Evolutionary conservation across 495 filamentous ascomycete genomes (phyloP).

Genomic region (Trichoderma gamsii): DNA sequence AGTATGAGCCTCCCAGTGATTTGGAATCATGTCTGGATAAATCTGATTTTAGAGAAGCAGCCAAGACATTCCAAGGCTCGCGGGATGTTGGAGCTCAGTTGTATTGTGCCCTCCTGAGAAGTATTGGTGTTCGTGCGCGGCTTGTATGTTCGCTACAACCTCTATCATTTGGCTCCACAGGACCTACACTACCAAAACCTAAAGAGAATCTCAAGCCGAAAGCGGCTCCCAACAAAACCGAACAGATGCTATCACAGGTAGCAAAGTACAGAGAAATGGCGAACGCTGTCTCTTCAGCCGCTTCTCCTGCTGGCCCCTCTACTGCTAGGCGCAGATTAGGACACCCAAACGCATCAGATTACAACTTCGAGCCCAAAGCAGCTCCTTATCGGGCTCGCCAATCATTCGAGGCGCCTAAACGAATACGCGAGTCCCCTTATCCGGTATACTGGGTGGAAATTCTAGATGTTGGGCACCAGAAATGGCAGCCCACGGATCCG

Average conservation of each 20-base stretch:
- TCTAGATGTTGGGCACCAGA: slow-evolving; percentile 74
- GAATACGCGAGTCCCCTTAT: slow-evolving; percentile 56
- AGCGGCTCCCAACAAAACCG: slow-evolving; percentile 25
- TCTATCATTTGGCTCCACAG: slow-evolving; percentile 61
- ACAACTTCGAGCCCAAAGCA: slow-evolving; percentile 27
- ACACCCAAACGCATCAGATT: slow-evolving; percentile 37
- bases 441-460: slow-evolving; percentile 94
- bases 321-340: slow-evolving; percentile 34
- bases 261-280: slow-evolving; percentile 27
- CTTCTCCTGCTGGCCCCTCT: slow-evolving; percentile 17
- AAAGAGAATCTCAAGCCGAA: slow-evolving; percentile 23
- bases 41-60: slow-evolving; percentile 64
- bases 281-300: slow-evolving; percentile 18
- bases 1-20: slow-evolving; percentile 52
- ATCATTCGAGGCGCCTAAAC: slow-evolving; percentile 27
- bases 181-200: slow-evolving; percentile 43
- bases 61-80: slow-evolving; percentile 62
- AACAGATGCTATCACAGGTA: slow-evolving; percentile 30
- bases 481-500: slow-evolving; percentile 86
- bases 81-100: slow-evolving; percentile 86
- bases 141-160: slow-evolving; percentile 89
- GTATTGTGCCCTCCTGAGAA: slow-evolving; percentile 78
- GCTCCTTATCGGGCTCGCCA: slow-evolving; percentile 23
- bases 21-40: slow-evolving; percentile 49
- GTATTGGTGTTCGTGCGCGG: slow-evolving; percentile 70